These are phyloP conservation scores for Gastrolobium bilobum DNA, from an alignment of 306 rosid species.

Conservation along the genomic window DNA sequence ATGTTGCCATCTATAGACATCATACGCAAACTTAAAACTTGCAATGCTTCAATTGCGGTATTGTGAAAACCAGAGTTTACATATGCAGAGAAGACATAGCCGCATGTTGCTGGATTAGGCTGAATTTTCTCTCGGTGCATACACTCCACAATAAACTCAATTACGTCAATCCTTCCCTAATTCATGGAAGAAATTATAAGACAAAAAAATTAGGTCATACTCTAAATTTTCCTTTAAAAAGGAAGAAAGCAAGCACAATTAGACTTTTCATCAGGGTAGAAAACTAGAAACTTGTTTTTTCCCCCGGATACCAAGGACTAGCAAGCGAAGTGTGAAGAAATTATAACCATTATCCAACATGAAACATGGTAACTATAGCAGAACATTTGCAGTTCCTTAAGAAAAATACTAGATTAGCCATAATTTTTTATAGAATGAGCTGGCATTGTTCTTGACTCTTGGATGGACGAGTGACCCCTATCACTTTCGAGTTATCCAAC, in stretches of 20 bases:
- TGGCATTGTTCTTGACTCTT: conserved; percentile 20
- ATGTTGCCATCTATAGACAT: conserved; percentile 55
- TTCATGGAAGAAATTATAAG: conserved; percentile 38
- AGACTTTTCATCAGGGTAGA: conserved; percentile 12
- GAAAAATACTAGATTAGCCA: conserved; percentile 11
- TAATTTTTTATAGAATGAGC: background rate
- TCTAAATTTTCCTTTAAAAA: conserved; percentile 32
- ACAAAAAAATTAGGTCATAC: background rate
- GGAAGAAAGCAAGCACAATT: conserved; percentile 3
- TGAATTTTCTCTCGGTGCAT: conserved; percentile 71
- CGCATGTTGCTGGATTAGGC: conserved; percentile 76
- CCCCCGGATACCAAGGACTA: conserved; percentile 17
- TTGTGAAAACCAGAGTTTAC: conserved; percentile 62
- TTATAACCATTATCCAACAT: background rate
- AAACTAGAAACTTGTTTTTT: background rate
- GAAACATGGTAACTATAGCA: conserved; percentile 6
- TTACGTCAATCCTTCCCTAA: conserved; percentile 78
- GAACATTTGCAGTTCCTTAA: conserved; percentile 18
- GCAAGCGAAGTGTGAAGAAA: conserved; percentile 23
- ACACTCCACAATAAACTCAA: conserved; percentile 75
- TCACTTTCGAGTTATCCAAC: conserved; percentile 30
- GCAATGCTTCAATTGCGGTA: conserved; percentile 80
- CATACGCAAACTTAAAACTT: conserved; percentile 73
- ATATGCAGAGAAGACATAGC: conserved; percentile 72
- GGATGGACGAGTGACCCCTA: conserved; percentile 22